These are phyloP conservation scores for Candida neerlandica DNA, from an alignment of 1,139 yeast species.

Conservation along the genomic window DNA sequence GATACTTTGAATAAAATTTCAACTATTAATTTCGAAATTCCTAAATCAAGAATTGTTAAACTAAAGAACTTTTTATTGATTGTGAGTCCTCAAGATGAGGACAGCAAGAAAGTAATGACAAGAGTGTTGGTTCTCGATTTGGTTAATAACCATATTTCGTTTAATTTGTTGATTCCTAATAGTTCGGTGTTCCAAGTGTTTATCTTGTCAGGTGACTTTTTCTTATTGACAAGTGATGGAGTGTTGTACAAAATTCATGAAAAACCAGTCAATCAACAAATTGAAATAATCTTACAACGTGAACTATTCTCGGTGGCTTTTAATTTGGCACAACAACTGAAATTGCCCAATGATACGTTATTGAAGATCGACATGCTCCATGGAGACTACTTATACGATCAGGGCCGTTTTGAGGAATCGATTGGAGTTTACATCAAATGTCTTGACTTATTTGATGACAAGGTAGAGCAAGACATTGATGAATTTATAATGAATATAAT, in stretches of 20 bases:
- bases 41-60: constrained; percentile 56
- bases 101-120: constrained; percentile 29
- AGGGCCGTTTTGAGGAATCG: constrained; percentile 68
- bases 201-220: constrained; percentile 51
- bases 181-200: constrained; percentile 58
- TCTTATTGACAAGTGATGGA: constrained; percentile 74
- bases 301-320: constrained; percentile 77
- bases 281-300: constrained; percentile 70
- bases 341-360: constrained; percentile 40
- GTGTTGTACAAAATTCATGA: constrained; percentile 69
- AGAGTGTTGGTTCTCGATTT: constrained; percentile 69
- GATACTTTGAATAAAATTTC: constrained; percentile 57
- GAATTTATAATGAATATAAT: constrained; percentile 77
- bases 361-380: constrained; percentile 62
- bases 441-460: constrained; percentile 21
- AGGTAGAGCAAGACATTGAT: constrained; percentile 27
- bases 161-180: constrained; percentile 67
- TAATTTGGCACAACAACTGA: constrained; percentile 58
- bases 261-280: constrained; percentile 63
- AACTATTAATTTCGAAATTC: constrained; percentile 58
- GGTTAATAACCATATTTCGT: constrained; percentile 68
- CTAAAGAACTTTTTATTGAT: constrained; percentile 51
- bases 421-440: constrained; percentile 64
- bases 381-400: constrained; percentile 72
- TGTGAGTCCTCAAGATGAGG: constrained; percentile 50